Conservation (phyloP, 129 eudicot species). For the Flaveria robusta region DNA sequence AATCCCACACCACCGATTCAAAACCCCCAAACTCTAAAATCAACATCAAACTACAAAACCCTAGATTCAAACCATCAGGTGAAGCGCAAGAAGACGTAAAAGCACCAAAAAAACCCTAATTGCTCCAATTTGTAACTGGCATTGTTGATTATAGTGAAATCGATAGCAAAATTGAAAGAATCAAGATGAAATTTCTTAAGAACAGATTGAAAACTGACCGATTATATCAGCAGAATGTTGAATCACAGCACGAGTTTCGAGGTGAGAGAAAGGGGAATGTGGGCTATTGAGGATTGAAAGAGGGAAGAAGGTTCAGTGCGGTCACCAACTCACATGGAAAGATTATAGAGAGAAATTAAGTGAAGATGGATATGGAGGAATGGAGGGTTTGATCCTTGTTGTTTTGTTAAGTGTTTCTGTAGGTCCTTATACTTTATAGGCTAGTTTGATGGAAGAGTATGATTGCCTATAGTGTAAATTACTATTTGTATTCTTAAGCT, state of each 20-base stretch:
- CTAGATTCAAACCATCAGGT: background rate
- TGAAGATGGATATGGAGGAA: background rate
- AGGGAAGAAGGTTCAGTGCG: constrained; percentile 34
- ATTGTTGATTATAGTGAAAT: background rate
- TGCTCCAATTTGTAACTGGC: background rate
- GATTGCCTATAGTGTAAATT: too few species aligned
- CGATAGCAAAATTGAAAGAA: background rate
- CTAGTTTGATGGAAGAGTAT: too few species aligned
- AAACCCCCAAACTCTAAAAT: background rate
- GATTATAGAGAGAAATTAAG: constrained; percentile 26
- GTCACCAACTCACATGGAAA: constrained; percentile 35
- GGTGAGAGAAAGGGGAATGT: constrained; percentile 13
- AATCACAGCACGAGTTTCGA: constrained; percentile 1
- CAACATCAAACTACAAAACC: constrained; percentile 14
- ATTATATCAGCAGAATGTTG: constrained; percentile 15
- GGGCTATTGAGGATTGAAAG: constrained; percentile 29
- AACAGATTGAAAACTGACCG: constrained; percentile 17
- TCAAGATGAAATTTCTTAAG: background rate
- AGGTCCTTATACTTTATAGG: background rate
- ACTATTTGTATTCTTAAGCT: too few species aligned
- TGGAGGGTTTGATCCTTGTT: constrained; percentile 3
- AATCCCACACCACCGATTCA: background rate
- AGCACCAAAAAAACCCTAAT: constrained; percentile 21
- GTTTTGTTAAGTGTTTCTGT: background rate
- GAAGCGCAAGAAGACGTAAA: background rate